A percentile compares a stretch with the other conserved stretches of the same genome.
These are phyloP conservation scores for Aegilops bicornis DNA, from an alignment of 176 grass and related monocot species.

Conservation along the genomic window DNA sequence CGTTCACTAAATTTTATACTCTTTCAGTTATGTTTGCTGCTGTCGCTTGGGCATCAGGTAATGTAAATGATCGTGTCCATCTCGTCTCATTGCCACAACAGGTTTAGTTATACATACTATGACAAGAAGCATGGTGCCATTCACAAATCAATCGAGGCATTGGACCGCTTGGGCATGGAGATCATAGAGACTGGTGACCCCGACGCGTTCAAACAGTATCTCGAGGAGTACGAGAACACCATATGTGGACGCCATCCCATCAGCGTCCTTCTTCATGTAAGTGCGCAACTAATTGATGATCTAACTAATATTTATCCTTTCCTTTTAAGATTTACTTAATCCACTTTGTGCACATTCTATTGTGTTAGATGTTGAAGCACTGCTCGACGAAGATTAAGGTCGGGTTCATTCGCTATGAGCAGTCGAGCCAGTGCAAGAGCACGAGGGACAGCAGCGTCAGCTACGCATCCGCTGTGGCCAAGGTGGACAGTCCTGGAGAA, in stretches of 20 bases:
- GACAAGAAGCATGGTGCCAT: slow-evolving; percentile 77
- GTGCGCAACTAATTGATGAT: not conserved
- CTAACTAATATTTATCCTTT: not conserved
- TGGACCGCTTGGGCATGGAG: slow-evolving; percentile 89
- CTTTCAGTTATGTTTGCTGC: not conserved
- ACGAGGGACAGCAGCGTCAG: slow-evolving; percentile 79
- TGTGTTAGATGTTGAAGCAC: slow-evolving; percentile 67
- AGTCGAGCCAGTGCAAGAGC: slow-evolving; percentile 90
- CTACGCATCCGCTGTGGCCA: slow-evolving; percentile 80
- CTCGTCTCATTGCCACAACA: slow-evolving; percentile 30
- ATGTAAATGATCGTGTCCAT: slow-evolving; percentile 18
- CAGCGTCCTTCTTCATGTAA: slow-evolving; percentile 90
- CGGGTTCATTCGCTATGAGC: slow-evolving; percentile 82
- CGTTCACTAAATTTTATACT: not conserved
- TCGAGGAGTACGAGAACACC: slow-evolving; percentile 75
- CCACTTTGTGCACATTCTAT: not conserved
- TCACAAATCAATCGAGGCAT: slow-evolving; percentile 88
- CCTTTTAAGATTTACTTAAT: not conserved
- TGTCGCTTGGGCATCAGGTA: not conserved
- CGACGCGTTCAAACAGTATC: slow-evolving; percentile 64
- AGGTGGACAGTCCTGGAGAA: slow-evolving; percentile 36
- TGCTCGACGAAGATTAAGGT: slow-evolving; percentile 70
- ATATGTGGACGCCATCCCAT: slow-evolving; percentile 96
- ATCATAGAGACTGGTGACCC: slow-evolving; percentile 93
- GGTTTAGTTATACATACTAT: slow-evolving; percentile 93